Base-by-base conservation (phyloP, 305 asterid genomes). In the Fraxinus ornus region DNA sequence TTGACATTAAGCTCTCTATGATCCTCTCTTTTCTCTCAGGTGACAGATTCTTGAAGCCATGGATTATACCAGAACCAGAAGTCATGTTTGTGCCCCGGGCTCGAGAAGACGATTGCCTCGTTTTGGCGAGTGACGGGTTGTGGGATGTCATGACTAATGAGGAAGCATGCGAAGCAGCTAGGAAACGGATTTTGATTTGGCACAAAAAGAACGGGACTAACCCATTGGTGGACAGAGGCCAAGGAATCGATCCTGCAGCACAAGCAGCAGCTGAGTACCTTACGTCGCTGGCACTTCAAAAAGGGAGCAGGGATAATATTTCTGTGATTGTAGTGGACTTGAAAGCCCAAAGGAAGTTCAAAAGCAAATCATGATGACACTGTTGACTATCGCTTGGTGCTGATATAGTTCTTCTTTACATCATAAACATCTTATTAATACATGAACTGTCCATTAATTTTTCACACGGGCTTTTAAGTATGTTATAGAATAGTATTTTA, bases 241-340 rank as follows among this genome's bases (percentile, higher is more conserved):
- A 78, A 26, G 96, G 92, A 19, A 89, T 86, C 3, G 98, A 94
- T 85, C 95, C 89, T n/a, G 98, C 98, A 10, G 91, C 97, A 2
- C 97, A 91, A 86, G 91, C 95, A 32, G 98, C 98, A 0, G 98
- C 98, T 0, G 98, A 91, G 79, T 90, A 91, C 87, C 92, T 94
- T 5, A 84, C 94, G 0, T 85, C 84, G 62, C 86, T 91, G n/a
- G 98, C 98, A 62, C 85, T 93, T 77, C 93, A 90, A 76, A 94
- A 84, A 82, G 98, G 98, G 76, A 91, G 98, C 90, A 88, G 87
- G 82, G 98, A 93, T 75, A 92, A 95, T n/a, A 89, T 94, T 4
- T 93, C 98, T 0, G 89, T 94, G 33, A 88, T 94, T 36, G 97
- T 94, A 47, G 90, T 94, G 78, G 98, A 93, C 81, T 78, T 94